Percentiles rank a stretch among this genome's conserved stretches.
These are phyloP conservation scores for Dendrobium chrysotoxum DNA, from an alignment of 106 monocot genomes.

Conservation along the genomic window DNA sequence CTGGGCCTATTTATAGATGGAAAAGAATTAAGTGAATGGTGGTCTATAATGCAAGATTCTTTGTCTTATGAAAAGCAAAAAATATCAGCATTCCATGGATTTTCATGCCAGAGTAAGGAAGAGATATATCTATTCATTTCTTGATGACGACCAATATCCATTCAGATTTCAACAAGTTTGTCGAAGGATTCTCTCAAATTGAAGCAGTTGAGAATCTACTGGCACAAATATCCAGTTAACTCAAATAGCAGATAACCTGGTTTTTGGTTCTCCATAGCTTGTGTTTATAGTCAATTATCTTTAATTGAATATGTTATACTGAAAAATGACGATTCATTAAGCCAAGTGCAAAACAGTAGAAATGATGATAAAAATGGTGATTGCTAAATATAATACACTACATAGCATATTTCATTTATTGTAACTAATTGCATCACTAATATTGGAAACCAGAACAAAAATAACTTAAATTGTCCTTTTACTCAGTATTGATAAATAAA, in stretches of 20 bases:
- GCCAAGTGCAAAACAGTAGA: background rate
- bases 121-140: background rate
- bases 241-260: background rate
- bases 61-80: background rate
- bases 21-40: background rate
- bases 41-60: background rate
- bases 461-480: no score
- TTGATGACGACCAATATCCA: background rate
- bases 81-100: background rate
- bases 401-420: background rate
- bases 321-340: background rate
- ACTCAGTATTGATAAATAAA: no score
- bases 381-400: background rate
- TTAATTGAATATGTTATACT: background rate
- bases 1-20: constrained; percentile 4
- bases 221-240: background rate
- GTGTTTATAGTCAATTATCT: background rate
- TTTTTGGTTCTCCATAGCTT: background rate
- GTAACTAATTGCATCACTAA: background rate
- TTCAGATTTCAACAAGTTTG: background rate
- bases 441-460: background rate
- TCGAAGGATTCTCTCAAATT: background rate
- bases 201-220: background rate
- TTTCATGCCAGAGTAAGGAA: constrained; percentile 2
- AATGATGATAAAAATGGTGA: background rate